These are phyloP conservation scores for Trametes cubensis DNA, from an alignment of 768 basidiomycete genomes.

Conservation along the genomic window DNA sequence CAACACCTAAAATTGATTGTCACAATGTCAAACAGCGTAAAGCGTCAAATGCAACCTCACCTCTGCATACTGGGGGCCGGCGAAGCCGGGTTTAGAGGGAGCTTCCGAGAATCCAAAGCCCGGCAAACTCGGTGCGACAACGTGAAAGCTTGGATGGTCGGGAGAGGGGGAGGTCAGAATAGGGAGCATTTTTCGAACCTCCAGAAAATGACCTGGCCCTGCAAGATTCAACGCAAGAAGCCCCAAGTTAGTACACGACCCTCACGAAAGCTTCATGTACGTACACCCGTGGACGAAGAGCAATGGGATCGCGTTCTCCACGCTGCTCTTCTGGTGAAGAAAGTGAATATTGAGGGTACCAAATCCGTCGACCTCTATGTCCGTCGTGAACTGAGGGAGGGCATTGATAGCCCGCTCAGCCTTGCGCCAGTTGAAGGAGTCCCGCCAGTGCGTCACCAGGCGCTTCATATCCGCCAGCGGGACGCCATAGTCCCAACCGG, in stretches of 20 bases:
- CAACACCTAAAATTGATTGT: slow-evolving; percentile 2
- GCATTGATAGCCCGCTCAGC: slow-evolving; percentile 55
- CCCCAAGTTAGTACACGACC: neutral
- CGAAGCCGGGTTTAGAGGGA: slow-evolving; percentile 55
- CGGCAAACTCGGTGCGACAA: slow-evolving; percentile 60
- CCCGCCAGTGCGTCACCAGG: slow-evolving; percentile 52
- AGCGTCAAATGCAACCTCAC: slow-evolving; percentile 31
- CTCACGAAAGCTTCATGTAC: slow-evolving; percentile 16
- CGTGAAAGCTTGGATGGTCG: slow-evolving; percentile 59
- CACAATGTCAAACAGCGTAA: neutral
- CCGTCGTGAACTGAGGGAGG: slow-evolving; percentile 57
- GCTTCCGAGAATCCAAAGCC: slow-evolving; percentile 66
- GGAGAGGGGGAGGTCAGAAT: slow-evolving; percentile 46
- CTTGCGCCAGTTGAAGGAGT: slow-evolving; percentile 58
- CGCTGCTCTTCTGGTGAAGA: slow-evolving; percentile 53
- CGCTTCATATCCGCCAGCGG: slow-evolving; percentile 53
- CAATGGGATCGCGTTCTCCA: slow-evolving; percentile 53
- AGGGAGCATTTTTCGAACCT: slow-evolving; percentile 59
- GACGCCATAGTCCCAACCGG: slow-evolving; percentile 35
- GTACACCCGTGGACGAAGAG: slow-evolving; percentile 64
- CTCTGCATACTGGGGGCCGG: slow-evolving; percentile 53
- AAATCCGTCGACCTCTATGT: slow-evolving; percentile 51
- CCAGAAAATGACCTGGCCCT: slow-evolving; percentile 68
- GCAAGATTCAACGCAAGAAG: neutral
- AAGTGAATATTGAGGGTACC: slow-evolving; percentile 58